These are phyloP conservation scores for Lentinula sp. DNA, from an alignment of 768 basidiomycete genomes.

Conservation along the genomic window DNA sequence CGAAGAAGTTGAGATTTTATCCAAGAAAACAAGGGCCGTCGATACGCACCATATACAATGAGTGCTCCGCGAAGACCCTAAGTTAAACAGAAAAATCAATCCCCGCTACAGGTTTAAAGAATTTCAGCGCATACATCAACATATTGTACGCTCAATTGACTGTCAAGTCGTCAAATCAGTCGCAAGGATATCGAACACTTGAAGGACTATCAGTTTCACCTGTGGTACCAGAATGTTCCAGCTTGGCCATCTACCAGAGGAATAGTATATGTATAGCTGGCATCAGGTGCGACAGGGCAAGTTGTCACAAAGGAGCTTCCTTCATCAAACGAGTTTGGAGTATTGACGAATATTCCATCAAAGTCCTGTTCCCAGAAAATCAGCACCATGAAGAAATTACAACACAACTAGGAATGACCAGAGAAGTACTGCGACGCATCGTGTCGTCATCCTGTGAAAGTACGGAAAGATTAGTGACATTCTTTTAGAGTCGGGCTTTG, in stretches of 20 bases:
- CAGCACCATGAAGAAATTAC: neutral
- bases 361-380: slow-evolving; percentile 11
- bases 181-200: neutral
- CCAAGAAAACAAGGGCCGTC: slow-evolving; percentile 3
- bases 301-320: slow-evolving; percentile 37
- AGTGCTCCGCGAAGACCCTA: slow-evolving; percentile 28
- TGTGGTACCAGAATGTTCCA: slow-evolving; percentile 39
- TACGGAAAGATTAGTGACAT: neutral
- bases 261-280: slow-evolving; percentile 30
- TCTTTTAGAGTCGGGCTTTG: neutral
- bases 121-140: slow-evolving; percentile 16
- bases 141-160: slow-evolving; percentile 22
- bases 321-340: slow-evolving; percentile 20
- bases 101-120: neutral
- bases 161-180: neutral
- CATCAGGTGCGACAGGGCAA: slow-evolving; percentile 33
- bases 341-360: slow-evolving; percentile 21
- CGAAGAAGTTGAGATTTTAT: neutral
- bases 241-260: slow-evolving; percentile 25
- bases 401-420: neutral
- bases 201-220: slow-evolving; percentile 6
- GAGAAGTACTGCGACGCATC: slow-evolving; percentile 23
- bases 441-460: slow-evolving; percentile 19
- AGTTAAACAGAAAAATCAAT: neutral
- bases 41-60: slow-evolving; percentile 24